These are phyloP conservation scores for Hordeum pubiflorum DNA, from an alignment of 202 grass and related monocot species.

Conservation along the genomic window DNA sequence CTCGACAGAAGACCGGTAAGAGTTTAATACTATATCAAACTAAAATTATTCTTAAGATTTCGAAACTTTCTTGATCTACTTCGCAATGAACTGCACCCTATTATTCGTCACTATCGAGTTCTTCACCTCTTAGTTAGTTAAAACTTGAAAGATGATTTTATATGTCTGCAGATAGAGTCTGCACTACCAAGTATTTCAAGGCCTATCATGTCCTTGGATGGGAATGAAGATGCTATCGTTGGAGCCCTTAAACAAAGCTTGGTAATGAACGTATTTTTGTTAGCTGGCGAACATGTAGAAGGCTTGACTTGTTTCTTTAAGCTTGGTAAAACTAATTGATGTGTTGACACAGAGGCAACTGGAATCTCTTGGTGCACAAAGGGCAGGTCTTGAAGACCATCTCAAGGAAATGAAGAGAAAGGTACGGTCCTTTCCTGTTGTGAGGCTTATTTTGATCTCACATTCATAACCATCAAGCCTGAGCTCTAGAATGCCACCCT, in stretches of 20 bases:
- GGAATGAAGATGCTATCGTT: conserved; percentile 93
- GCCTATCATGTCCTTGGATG: conserved; percentile 97
- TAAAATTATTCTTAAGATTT: conserved; percentile 4
- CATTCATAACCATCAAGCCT: background rate
- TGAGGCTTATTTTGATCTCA: conserved; percentile 2
- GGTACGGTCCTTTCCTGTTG: conserved; percentile 30
- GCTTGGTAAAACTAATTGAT: conserved; percentile 18
- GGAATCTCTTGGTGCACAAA: conserved; percentile 84
- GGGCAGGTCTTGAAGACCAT: conserved; percentile 95
- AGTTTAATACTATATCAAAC: conserved; percentile 20
- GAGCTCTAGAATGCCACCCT: background rate
- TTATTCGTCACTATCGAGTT: background rate
- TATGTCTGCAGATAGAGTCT: conserved; percentile 71
- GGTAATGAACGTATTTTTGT: conserved; percentile 48
- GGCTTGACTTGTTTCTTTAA: conserved; percentile 8
- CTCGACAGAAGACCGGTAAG: conserved; percentile 78
- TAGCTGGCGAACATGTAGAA: background rate
- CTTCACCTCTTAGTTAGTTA: conserved; percentile 23
- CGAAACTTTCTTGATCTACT: conserved; percentile 21
- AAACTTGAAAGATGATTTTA: conserved; percentile 21
- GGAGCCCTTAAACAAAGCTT: conserved; percentile 93
- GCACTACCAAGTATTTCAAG: conserved; percentile 90
- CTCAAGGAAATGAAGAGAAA: conserved; percentile 99
- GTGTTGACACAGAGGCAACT: conserved; percentile 70
- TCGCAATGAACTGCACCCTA: background rate